Conservation (phyloP, 2,329 filamentous ascomycete genomes). For the Helotiales sp. region DNA sequence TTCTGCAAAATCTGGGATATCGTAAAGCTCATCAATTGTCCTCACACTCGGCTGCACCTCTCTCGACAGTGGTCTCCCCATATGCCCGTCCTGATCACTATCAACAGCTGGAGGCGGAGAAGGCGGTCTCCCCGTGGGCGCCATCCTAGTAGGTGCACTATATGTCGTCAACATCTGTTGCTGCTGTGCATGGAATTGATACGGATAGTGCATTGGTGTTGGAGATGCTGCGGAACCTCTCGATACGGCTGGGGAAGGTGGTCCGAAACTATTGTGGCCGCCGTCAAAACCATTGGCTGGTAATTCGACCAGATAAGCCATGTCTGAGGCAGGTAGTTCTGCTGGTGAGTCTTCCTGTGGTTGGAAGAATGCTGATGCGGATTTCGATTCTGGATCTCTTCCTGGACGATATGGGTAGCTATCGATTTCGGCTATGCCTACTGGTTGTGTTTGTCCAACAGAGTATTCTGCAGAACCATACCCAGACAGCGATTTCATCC, state of each 20-base stretch:
- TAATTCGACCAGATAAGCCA: not conserved
- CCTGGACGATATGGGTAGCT: too few relatives aligned
- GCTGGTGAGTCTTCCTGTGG: not conserved
- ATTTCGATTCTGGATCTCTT: not conserved
- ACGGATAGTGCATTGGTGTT: not conserved
- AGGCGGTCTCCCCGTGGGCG: not conserved
- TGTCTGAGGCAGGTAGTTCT: not conserved
- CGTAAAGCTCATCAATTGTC: not conserved
- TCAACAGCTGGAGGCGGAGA: too few relatives aligned
- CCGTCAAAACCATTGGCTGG: not conserved
- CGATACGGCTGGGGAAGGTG: not conserved
- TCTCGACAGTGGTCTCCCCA: not conserved
- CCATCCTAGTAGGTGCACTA: too few relatives aligned
- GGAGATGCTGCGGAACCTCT: not conserved
- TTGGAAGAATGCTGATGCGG: not conserved
- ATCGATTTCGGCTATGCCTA: not conserved
- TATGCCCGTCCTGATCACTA: not conserved
- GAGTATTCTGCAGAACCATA: not conserved
- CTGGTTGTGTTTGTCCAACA: not conserved
- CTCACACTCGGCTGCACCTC: not conserved
- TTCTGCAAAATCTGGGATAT: not conserved
- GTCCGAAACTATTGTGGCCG: too few relatives aligned
- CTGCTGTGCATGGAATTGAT: too few relatives aligned
- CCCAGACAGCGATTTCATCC: not conserved
- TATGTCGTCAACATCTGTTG: too few relatives aligned